Conservation (phyloP, 768 basidiomycete species). For the Panellus pusillus region DNA sequence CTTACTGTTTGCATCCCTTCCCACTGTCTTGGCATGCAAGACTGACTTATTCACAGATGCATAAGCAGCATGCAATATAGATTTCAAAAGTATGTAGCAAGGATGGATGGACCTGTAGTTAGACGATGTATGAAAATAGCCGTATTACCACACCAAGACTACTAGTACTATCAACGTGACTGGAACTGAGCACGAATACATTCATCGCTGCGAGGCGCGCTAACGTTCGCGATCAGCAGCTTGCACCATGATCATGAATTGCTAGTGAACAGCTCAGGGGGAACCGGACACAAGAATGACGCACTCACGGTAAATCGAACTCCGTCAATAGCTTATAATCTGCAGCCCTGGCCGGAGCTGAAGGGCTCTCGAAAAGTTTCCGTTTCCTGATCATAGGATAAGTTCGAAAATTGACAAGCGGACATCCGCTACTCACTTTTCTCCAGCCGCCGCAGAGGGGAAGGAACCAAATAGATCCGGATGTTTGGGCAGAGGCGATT, state of each 20-base stretch:
- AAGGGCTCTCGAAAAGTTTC: conserved; percentile 77
- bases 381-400: conserved; percentile 52
- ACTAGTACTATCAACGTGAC: no score
- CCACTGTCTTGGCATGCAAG: no score
- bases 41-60: conserved; percentile 4
- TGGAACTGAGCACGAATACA: no score
- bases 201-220: no score
- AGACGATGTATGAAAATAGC: no score
- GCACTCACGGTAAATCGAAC: conserved; percentile 45
- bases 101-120: no score
- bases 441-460: conserved; percentile 94
- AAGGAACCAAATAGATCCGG: conserved; percentile 95
- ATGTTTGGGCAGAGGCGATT: conserved; percentile 94
- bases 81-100: no score
- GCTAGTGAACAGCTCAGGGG: no score
- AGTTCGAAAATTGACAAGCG: neutral
- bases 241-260: no score
- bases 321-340: conserved; percentile 69
- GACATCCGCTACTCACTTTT: conserved; percentile 62
- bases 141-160: no score
- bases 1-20: conserved; percentile 59
- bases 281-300: neutral
- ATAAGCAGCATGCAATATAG: neutral
- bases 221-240: no score
- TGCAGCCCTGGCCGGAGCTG: conserved; percentile 72